phyloP scores from a whole-genome alignment of 1,284 basidiomycete genomes.

The Ceratobasidium sp. region DNA sequence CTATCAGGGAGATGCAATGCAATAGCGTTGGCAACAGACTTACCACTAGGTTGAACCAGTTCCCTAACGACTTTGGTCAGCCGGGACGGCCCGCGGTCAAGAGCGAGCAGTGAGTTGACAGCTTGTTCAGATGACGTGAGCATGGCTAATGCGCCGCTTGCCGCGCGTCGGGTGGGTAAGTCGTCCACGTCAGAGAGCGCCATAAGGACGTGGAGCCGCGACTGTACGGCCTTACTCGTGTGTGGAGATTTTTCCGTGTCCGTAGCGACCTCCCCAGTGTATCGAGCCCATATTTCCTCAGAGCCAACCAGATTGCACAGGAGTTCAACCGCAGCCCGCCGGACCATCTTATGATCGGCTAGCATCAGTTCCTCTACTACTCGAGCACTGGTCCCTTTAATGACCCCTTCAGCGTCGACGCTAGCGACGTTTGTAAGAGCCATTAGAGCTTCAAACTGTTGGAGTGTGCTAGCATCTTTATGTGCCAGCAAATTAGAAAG shows the following conservation, averaged over 20 bases:
- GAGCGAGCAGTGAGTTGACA: constrained; percentile 31
- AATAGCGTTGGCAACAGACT: constrained; percentile 8
- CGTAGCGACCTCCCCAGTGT: constrained; percentile 62
- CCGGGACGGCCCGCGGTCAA: constrained; percentile 40
- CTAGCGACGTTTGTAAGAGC: constrained; percentile 95
- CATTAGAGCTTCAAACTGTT: constrained; percentile 94
- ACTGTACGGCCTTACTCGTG: constrained; percentile 62
- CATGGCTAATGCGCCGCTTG: constrained; percentile 87
- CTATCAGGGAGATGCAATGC: constrained; percentile 7
- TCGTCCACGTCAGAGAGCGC: constrained; percentile 90
- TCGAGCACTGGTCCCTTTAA: constrained; percentile 64
- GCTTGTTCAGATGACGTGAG: constrained; percentile 68
- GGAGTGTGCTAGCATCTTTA: constrained; percentile 77
- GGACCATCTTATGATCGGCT: constrained; percentile 85
- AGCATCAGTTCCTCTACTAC: constrained; percentile 86
- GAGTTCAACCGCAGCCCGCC: constrained; percentile 92
- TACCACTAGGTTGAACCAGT: constrained; percentile 32
- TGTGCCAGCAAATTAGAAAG: constrained; percentile 80
- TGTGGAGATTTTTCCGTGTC: constrained; percentile 55
- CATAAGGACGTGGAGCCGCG: constrained; percentile 84
- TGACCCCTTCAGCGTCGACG: constrained; percentile 63
- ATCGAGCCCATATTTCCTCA: constrained; percentile 79
- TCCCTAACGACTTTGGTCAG: constrained; percentile 31
- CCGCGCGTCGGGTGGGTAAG: constrained; percentile 83
- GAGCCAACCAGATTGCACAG: constrained; percentile 91